These are phyloP conservation scores for Skeletonema grethae DNA, from an alignment of 108 stramenopile species.

Conservation along the genomic window DNA sequence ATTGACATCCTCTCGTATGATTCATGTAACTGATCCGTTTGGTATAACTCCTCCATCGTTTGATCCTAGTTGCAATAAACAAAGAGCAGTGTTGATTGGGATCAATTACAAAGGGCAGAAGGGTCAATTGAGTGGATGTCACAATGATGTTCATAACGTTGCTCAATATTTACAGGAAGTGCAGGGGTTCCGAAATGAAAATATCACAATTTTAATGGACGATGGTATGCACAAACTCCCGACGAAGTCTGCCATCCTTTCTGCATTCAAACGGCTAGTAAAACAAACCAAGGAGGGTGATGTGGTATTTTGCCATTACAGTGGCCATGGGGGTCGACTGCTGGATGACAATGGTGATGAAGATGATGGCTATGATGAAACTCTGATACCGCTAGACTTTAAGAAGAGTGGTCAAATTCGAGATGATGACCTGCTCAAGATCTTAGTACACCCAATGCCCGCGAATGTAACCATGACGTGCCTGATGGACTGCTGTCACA, in stretches of 20 bases:
- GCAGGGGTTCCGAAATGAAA: slow-evolving; percentile 78
- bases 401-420: slow-evolving; percentile 79
- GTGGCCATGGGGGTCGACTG: slow-evolving; percentile 78
- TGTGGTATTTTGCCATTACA: slow-evolving; percentile 82
- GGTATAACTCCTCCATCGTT: slow-evolving; percentile 48
- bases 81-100: slow-evolving; percentile 82
- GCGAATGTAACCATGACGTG: slow-evolving; percentile 77
- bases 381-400: slow-evolving; percentile 93
- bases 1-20: slow-evolving; percentile 70
- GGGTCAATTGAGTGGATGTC: slow-evolving; percentile 85
- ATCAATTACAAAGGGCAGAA: slow-evolving; percentile 90
- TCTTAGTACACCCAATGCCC: slow-evolving; percentile 75
- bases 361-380: slow-evolving; percentile 82
- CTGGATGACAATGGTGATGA: slow-evolving; percentile 62
- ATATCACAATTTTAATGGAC: slow-evolving; percentile 91
- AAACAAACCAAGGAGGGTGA: slow-evolving; percentile 75
- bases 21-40: slow-evolving; percentile 64
- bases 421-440: slow-evolving; percentile 83
- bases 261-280: slow-evolving; percentile 74
- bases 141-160: slow-evolving; percentile 81
- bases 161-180: slow-evolving; percentile 71
- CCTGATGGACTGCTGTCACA: slow-evolving; percentile 84
- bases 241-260: slow-evolving; percentile 74
- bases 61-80: slow-evolving; percentile 31
- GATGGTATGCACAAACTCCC: slow-evolving; percentile 74